Conservation (phyloP, 2,329 filamentous ascomycete genomes). For the Penicillium hordei region DNA sequence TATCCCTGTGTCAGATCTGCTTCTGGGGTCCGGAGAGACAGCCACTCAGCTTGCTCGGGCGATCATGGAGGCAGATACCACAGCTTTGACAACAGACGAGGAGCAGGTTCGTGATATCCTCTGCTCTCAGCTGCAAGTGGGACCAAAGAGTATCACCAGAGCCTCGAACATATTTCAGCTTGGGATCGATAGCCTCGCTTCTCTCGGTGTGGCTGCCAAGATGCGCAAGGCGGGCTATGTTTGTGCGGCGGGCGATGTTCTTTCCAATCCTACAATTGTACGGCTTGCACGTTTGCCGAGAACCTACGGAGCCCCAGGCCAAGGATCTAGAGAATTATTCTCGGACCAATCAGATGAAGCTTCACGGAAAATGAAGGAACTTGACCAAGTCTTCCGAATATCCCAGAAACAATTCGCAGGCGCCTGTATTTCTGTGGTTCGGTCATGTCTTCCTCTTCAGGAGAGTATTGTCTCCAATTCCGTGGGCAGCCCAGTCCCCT, state of each 20-base stretch:
- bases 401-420: background rate
- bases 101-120: background rate
- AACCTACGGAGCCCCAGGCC: too few relatives aligned
- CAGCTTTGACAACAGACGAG: background rate
- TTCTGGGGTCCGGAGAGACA: background rate
- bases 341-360: background rate
- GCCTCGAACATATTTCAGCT: slow-evolving; percentile 5
- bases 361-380: background rate
- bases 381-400: background rate
- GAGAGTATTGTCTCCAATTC: slow-evolving; percentile 7
- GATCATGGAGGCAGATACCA: background rate
- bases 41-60: background rate
- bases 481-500: background rate
- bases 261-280: background rate
- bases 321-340: background rate
- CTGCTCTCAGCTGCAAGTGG: background rate
- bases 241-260: slow-evolving; percentile 1
- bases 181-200: slow-evolving; percentile 5
- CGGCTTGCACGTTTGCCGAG: background rate
- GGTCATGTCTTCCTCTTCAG: slow-evolving; percentile 6
- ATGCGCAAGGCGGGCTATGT: background rate
- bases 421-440: slow-evolving; percentile 1
- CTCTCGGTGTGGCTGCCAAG: background rate
- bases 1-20: slow-evolving; percentile 10
- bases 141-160: background rate